These are phyloP conservation scores for Solidago caesia DNA, from an alignment of 129 eudicot genomes.

Conservation along the genomic window DNA sequence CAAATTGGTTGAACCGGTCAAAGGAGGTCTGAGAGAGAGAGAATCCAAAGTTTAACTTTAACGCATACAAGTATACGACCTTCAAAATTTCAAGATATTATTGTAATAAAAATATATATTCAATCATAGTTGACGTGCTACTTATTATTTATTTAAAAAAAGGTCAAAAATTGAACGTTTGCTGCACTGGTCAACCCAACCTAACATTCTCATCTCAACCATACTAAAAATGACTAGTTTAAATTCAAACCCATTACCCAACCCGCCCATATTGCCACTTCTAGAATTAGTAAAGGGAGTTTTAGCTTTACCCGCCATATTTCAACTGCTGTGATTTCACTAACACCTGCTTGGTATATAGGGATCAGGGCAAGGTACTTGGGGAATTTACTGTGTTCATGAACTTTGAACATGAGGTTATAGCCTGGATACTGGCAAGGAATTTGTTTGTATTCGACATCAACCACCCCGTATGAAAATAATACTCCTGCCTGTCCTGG, in stretches of 20 bases:
- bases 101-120: not conserved
- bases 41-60: not conserved
- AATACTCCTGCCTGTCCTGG: conserved; percentile 51
- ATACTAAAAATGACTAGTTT: not conserved
- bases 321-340: conserved; percentile 62
- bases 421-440: conserved; percentile 62
- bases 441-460: conserved; percentile 58
- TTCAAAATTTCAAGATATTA: not conserved
- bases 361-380: conserved; percentile 64
- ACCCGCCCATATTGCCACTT: not conserved
- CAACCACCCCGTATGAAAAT: conserved; percentile 70
- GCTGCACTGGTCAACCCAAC: not conserved
- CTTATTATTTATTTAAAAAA: not conserved
- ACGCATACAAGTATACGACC: not conserved
- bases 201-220: not conserved
- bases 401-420: conserved; percentile 69
- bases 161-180: not conserved
- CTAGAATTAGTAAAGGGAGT: not conserved
- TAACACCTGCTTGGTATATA: conserved; percentile 65
- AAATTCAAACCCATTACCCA: not conserved
- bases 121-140: not conserved
- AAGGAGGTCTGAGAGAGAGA: not conserved
- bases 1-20: not conserved
- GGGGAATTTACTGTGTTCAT: conserved; percentile 64
- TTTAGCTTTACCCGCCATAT: conserved; percentile 62